phyloP scores from a whole-genome alignment of 331 rosid species.

The Erythrophleum ivorense region DNA sequence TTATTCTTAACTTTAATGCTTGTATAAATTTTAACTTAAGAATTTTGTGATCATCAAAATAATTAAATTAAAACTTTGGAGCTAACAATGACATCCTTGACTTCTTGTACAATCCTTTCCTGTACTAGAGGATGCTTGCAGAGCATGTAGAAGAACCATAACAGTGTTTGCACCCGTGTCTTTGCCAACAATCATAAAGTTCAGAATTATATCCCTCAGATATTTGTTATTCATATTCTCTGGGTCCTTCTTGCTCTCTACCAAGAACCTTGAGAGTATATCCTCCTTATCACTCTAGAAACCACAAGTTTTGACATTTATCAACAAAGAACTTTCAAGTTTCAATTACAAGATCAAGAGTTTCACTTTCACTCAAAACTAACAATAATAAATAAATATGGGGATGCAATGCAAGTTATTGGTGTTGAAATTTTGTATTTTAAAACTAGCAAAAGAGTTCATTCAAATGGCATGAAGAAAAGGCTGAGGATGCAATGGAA shows the following conservation, averaged over 20 bases:
- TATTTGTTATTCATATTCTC: conserved; percentile 23
- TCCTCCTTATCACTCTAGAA: background rate
- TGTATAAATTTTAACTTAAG: no score
- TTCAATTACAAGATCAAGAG: background rate
- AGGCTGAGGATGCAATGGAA: background rate
- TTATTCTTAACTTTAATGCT: no score
- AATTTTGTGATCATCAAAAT: no score
- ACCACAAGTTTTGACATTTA: background rate
- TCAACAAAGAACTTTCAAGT: background rate
- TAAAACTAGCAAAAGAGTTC: no score
- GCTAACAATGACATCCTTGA: background rate
- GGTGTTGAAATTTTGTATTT: no score
- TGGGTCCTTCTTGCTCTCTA: conserved; percentile 1
- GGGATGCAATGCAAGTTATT: background rate
- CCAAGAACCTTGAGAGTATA: background rate
- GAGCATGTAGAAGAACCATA: conserved; percentile 21
- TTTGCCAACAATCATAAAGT: conserved; percentile 30
- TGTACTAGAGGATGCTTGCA: conserved; percentile 45
- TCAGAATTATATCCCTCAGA: conserved; percentile 55
- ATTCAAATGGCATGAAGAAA: no score
- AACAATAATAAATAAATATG: background rate
- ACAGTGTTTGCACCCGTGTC: background rate
- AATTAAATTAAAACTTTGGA: no score
- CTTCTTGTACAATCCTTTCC: conserved; percentile 27
- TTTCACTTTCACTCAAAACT: background rate